A percentile compares a stretch with the other conserved stretches of the same genome.
Conservation (phyloP, 495 filamentous ascomycete genomes). For the Barbatosphaeria neglecta region DNA sequence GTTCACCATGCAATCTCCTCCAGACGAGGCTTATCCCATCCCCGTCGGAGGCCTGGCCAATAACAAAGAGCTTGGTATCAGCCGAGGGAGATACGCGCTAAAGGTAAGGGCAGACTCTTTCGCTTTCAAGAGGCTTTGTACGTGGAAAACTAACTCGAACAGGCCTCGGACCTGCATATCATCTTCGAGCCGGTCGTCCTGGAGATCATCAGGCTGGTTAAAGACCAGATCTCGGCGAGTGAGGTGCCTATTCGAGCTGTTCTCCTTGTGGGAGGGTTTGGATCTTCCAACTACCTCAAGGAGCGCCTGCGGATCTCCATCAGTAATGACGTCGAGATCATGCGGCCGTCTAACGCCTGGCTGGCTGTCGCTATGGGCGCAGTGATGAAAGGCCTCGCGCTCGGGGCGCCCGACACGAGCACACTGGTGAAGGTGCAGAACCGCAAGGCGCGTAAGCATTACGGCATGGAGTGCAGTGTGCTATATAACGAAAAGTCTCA, state of each 20-base stretch:
- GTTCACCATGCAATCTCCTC: slow-evolving; percentile 10
- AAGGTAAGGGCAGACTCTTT: slow-evolving; percentile 7
- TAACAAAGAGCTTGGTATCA: slow-evolving; percentile 15
- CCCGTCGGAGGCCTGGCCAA: slow-evolving; percentile 20
- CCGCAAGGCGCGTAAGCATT: slow-evolving; percentile 39
- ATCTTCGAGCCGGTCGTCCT: slow-evolving; percentile 49
- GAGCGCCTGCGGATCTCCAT: slow-evolving; percentile 36
- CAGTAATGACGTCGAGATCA: slow-evolving; percentile 28
- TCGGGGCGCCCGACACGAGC: slow-evolving; percentile 18
- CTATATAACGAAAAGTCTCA: slow-evolving; percentile 23
- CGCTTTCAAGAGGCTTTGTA: not conserved
- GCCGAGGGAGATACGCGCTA: slow-evolving; percentile 15
- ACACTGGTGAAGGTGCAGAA: slow-evolving; percentile 29
- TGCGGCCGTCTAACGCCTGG: slow-evolving; percentile 54
- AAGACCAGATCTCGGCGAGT: slow-evolving; percentile 41
- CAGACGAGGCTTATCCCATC: slow-evolving; percentile 18
- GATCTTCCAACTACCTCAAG: slow-evolving; percentile 55
- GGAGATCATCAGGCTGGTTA: slow-evolving; percentile 47
- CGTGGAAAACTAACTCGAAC: slow-evolving; percentile 7
- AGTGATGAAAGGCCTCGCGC: slow-evolving; percentile 34
- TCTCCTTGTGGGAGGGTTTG: slow-evolving; percentile 62
- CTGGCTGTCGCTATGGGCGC: slow-evolving; percentile 31
- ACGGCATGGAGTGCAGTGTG: slow-evolving; percentile 23
- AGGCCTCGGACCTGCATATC: slow-evolving; percentile 27
- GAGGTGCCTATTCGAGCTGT: slow-evolving; percentile 38